phyloP scores from a whole-genome alignment of 495 filamentous ascomycete species.

The Neurospora sp. region DNA sequence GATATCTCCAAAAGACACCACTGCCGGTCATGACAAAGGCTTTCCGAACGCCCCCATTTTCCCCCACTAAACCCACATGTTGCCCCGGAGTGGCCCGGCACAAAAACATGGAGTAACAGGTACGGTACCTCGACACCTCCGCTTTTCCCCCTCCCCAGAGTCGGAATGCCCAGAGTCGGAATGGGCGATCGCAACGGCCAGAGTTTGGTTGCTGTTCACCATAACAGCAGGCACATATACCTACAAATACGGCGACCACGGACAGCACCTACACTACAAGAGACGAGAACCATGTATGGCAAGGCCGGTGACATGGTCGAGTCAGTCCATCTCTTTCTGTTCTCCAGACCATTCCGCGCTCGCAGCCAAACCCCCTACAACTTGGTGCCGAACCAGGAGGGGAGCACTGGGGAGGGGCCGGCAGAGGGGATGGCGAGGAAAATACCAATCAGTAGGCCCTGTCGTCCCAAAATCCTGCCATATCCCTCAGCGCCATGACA shows the following conservation, averaged over 20 bases:
- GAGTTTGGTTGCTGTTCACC: neutral
- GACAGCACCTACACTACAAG: neutral
- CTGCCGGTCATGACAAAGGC: neutral
- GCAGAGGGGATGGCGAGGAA: neutral
- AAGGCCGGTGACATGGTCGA: neutral
- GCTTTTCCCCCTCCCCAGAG: conserved; percentile 6
- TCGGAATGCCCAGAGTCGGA: conserved; percentile 8
- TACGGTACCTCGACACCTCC: neutral
- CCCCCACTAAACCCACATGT: neutral
- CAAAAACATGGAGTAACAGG: neutral
- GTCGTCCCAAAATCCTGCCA: neutral
- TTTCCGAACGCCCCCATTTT: neutral
- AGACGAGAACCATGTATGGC: neutral
- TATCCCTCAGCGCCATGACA: neutral
- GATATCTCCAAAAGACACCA: neutral
- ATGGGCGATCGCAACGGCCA: neutral
- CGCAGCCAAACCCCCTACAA: neutral
- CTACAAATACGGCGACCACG: neutral
- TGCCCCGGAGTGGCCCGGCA: neutral
- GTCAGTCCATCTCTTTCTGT: conserved; percentile 3
- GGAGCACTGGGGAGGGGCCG: conserved; percentile 2
- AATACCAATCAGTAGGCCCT: neutral
- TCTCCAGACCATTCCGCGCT: conserved; percentile 1
- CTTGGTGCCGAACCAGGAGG: neutral
- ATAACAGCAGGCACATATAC: conserved; percentile 26